Evolutionary conservation across 2,329 filamentous ascomycete genomes (phyloP), one percentile per base, ranked within the genome.

Genomic region (Cladorrhinum sp.): DNA sequence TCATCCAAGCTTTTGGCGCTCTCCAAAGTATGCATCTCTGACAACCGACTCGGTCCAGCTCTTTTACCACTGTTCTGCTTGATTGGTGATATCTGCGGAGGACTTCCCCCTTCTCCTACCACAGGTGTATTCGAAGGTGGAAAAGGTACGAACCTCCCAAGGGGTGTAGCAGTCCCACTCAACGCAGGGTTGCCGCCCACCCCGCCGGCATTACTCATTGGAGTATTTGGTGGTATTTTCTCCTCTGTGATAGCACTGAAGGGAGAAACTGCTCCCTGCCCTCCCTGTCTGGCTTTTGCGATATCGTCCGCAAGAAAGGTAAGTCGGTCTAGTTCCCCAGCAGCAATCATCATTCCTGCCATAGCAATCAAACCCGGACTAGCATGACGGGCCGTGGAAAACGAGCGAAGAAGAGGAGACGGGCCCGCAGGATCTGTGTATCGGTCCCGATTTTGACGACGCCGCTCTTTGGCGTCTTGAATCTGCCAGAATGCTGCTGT

Each of bases 331-430:
- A 65, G 58, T 56, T 63, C 61, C 1, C 58, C 63, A 22, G 59
- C 60, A 13, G 63, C 63, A 20, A 65, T 61, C 63, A 65, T 63
- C 45, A 65, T 49, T n/a, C 63, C 63, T 18, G 56, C 63, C 18
- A 61, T 53, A n/a, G 63, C 63, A 23, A 65, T 61, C 4, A 61
- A 29, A n/a, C 59, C 52, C 2, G 53, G 52, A 45, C 49, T 60
- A 0, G 58, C 53, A 18, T 36, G 29, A 20, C 59, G 25, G 12
- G 18, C 58, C 20, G 41, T 53, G 6, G 36, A 48, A 18, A 41
- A 32, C 18, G 36, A 49, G 49, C 51, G 25, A 36, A 27, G 24
- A 8, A 60, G 49, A 10, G 29, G 51, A 5, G 25, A 38, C 1
- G 45, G 23, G 2, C 29, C 27, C 13, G n/a, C 38, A 8, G 52